These are phyloP conservation scores for Penicillium sp. DNA, from an alignment of 2,329 filamentous ascomycete genomes.

Conservation along the genomic window DNA sequence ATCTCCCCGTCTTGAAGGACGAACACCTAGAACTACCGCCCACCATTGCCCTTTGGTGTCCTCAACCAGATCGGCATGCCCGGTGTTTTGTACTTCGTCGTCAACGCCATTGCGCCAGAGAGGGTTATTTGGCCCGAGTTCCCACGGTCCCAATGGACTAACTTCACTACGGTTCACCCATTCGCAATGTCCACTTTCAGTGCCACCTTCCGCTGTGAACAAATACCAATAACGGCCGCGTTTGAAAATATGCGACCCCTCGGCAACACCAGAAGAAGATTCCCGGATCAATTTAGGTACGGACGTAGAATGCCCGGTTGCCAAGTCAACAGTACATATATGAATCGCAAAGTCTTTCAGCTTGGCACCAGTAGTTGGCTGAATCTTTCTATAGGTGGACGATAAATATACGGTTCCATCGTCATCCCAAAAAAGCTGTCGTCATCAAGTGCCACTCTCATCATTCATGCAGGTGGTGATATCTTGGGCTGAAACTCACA, in stretches of 20 bases:
- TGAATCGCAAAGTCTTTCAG: constrained; percentile 52
- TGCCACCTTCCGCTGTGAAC: constrained; percentile 55
- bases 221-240: constrained; percentile 54
- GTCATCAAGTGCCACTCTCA: background rate
- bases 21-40: constrained; percentile 47
- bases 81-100: constrained; percentile 51
- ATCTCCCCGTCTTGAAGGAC: constrained; percentile 32
- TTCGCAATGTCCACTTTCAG: constrained; percentile 59
- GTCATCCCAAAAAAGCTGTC: constrained; percentile 52
- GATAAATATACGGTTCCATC: constrained; percentile 52
- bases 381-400: constrained; percentile 33
- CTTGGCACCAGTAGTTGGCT: constrained; percentile 37
- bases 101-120: constrained; percentile 52
- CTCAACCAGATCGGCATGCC: constrained; percentile 50
- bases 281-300: constrained; percentile 42
- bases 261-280: constrained; percentile 44
- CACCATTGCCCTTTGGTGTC: constrained; percentile 48
- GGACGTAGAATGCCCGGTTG: constrained; percentile 31
- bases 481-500: constrained; percentile 29
- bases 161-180: constrained; percentile 56
- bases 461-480: background rate
- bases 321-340: constrained; percentile 31
- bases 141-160: constrained; percentile 60
- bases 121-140: constrained; percentile 57
- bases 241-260: constrained; percentile 56